phyloP scores from a whole-genome alignment of 352 stramenopile species.

The Pythium sukuiense region DNA sequence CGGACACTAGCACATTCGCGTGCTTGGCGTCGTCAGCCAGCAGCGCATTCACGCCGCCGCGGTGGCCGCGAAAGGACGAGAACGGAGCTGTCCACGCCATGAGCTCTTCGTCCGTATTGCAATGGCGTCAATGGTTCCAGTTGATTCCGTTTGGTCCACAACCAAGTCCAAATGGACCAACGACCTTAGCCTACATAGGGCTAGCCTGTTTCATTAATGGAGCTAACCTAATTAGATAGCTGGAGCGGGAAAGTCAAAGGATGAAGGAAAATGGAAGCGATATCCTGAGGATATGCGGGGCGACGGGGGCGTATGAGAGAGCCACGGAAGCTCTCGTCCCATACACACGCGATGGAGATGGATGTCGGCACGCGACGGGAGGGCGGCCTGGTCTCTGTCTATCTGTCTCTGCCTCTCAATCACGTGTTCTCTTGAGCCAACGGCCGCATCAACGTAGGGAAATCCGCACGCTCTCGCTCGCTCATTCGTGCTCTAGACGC shows the following conservation, averaged over 20 bases:
- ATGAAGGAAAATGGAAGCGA: not conserved
- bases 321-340: too few relatives aligned
- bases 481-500: too few relatives aligned
- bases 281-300: constrained; percentile 18
- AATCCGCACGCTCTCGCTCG: too few relatives aligned
- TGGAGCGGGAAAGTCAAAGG: too few relatives aligned
- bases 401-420: too few relatives aligned
- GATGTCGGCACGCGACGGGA: too few relatives aligned
- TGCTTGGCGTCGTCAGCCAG: constrained; percentile 54
- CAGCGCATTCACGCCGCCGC: constrained; percentile 57
- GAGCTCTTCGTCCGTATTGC: not conserved
- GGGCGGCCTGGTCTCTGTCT: too few relatives aligned
- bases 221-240: constrained; percentile 2
- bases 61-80: constrained; percentile 56
- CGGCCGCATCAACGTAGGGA: too few relatives aligned
- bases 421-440: too few relatives aligned
- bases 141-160: not conserved
- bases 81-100: constrained; percentile 30
- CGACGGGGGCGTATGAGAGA: not conserved
- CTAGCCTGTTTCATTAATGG: not conserved
- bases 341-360: too few relatives aligned
- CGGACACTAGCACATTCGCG: constrained; percentile 56
- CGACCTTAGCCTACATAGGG: not conserved
- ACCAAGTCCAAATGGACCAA: not conserved
- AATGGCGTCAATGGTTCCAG: not conserved